Base-by-base conservation (phyloP, 257 asterid species). In the Asclepias syriaca region DNA sequence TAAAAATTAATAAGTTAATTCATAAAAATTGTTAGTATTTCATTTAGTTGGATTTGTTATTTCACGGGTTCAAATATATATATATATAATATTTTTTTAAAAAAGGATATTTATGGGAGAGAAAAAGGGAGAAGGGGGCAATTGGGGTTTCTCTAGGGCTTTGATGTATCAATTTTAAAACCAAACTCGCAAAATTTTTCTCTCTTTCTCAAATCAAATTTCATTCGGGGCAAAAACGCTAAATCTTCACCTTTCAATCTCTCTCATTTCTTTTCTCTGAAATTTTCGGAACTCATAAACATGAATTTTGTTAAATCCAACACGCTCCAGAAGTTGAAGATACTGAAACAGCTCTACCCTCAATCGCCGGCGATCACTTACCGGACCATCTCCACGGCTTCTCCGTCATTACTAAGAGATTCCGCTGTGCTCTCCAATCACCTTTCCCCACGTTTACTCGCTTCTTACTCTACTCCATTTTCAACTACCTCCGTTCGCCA, bases 321-420 rank as follows among this genome's bases (percentile, higher is more conserved):
- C 66, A 69, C 84, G 14, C 77, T 82, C 66, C 70, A 50, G 71
- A 88, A 86, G 72, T 79, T 90, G 64, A 80, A 83, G 72, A 54
- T 77, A 4, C 77, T 79, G 27, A 77, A 77, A 27, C 79, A 65
- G 71, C 78, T 84, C 73, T 75, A 79, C 70, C 77, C 80, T 68
- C 81, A 77, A 67, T 81, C 72, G 9, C 80, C 86, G 71, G 66
- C 79, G 63, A 66, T 65, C 73, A 34, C 75, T 68, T 49, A 68
- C 78, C 90, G 96, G 60, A 27, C 83, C 39, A 81, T 87, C 80
- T 83, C 95, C 70, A 87, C 90, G 45, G 81, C 84, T 22, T 80
- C 77, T 34, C 94, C 88, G 67, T 82, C 80, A 66, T 77, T 81
- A 11, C 85, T 88, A 61, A 75, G 77, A n/a, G 83, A 68, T 3